phyloP scores from a whole-genome alignment of 1,284 basidiomycete genomes.

The Puccinia coronata region DNA sequence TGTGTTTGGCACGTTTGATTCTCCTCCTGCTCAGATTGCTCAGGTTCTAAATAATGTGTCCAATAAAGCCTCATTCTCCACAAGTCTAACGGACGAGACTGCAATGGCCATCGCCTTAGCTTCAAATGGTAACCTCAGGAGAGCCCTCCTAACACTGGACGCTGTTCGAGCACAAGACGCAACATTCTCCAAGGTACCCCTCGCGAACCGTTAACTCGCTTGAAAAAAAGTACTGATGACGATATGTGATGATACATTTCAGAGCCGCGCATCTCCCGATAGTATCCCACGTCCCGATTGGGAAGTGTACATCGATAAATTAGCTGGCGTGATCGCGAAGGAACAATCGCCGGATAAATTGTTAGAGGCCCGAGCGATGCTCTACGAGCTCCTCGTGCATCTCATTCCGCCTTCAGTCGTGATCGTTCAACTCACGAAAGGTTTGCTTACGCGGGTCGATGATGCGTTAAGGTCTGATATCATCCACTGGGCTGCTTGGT shows the following conservation, averaged over 20 bases:
- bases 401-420: conserved; percentile 95
- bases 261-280: conserved; percentile 64
- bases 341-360: conserved; percentile 89
- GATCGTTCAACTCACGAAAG: conserved; percentile 82
- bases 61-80: conserved; percentile 73
- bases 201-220: background rate
- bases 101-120: conserved; percentile 74
- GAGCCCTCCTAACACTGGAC: conserved; percentile 91
- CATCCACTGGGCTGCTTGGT: conserved; percentile 95
- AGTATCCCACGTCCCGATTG: conserved; percentile 92
- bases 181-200: conserved; percentile 36
- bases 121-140: conserved; percentile 86
- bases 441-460: conserved; percentile 81
- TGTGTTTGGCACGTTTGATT: background rate
- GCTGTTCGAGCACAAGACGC: conserved; percentile 83
- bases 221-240: background rate
- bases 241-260: background rate
- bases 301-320: conserved; percentile 94
- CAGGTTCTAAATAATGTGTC: conserved; percentile 78
- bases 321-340: conserved; percentile 87
- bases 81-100: conserved; percentile 71
- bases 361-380: conserved; percentile 85
- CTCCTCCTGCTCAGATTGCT: conserved; percentile 66
- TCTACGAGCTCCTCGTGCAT: conserved; percentile 94
- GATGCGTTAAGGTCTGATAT: conserved; percentile 83